Evolutionary conservation across 1,139 yeast species (phyloP).

Genomic region (Sugiyamaella sp.): DNA sequence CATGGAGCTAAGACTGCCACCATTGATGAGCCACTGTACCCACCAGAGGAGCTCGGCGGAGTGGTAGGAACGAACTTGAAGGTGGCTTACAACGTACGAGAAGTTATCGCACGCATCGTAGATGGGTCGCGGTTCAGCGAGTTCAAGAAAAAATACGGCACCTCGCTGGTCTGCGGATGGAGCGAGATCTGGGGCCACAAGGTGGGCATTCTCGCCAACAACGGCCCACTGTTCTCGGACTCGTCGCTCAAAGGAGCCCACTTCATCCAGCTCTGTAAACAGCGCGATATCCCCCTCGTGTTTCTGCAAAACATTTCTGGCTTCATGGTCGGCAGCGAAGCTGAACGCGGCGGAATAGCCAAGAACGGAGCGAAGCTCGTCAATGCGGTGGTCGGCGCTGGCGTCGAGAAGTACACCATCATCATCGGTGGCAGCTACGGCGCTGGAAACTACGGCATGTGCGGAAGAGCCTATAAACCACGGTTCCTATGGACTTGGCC

Average conservation of each 20-base stretch:
- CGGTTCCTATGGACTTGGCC: constrained; percentile 45
- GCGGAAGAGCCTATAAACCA: constrained; percentile 44
- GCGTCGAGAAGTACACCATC: constrained; percentile 42
- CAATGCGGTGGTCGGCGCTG: constrained; percentile 43
- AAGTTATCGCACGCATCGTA: constrained; percentile 43
- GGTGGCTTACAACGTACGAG: constrained; percentile 42
- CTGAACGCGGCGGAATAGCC: constrained; percentile 45
- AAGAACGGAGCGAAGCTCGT: constrained; percentile 44
- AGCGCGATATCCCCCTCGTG: constrained; percentile 41
- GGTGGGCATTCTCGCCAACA: constrained; percentile 44
- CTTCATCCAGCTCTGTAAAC: constrained; percentile 43
- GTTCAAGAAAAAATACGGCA: constrained; percentile 42
- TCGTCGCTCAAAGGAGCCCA: constrained; percentile 44
- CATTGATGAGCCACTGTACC: constrained; percentile 40
- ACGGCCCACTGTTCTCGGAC: constrained; percentile 43
- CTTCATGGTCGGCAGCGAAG: constrained; percentile 44
- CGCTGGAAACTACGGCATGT: constrained; percentile 46
- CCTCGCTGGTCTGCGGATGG: constrained; percentile 42
- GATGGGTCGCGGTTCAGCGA: constrained; percentile 43
- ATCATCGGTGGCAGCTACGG: constrained; percentile 44
- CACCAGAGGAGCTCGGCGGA: constrained; percentile 41
- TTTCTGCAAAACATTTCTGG: constrained; percentile 44
- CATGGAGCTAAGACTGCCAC: background rate
- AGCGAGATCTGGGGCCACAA: constrained; percentile 41
- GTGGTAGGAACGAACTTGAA: constrained; percentile 41